Conservation (phyloP, 345 rosid genomes). For the Cardamine chenopodiifolia region DNA sequence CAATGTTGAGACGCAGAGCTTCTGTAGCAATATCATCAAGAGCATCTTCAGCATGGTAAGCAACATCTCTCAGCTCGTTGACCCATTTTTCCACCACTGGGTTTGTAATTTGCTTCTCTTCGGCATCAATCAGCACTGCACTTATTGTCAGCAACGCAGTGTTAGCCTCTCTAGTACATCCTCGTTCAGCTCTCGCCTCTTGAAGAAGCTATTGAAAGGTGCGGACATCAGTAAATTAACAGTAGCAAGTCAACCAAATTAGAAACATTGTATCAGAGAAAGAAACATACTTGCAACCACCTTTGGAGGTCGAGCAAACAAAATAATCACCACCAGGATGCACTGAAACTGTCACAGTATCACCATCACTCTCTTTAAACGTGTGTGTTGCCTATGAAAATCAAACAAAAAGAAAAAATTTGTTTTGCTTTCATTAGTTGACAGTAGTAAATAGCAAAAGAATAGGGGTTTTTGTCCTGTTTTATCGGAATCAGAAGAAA, state of each 20-base stretch:
- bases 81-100: slow-evolving; percentile 41
- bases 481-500: background rate
- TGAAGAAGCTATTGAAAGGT: slow-evolving; percentile 26
- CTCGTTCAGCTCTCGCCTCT: slow-evolving; percentile 30
- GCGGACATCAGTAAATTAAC: slow-evolving; percentile 23
- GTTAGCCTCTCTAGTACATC: slow-evolving; percentile 37
- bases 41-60: slow-evolving; percentile 46
- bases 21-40: slow-evolving; percentile 42
- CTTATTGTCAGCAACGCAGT: slow-evolving; percentile 34
- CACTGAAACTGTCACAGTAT: slow-evolving; percentile 63
- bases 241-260: background rate
- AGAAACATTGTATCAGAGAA: slow-evolving; percentile 8
- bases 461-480: background rate
- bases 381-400: slow-evolving; percentile 56
- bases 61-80: slow-evolving; percentile 42
- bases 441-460: slow-evolving; percentile 20
- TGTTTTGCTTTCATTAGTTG: slow-evolving; percentile 8
- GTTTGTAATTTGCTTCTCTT: slow-evolving; percentile 44
- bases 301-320: slow-evolving; percentile 77
- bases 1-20: slow-evolving; percentile 35
- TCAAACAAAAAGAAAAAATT: background rate
- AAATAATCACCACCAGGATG: slow-evolving; percentile 86
- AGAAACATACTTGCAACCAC: slow-evolving; percentile 80
- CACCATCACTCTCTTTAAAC: slow-evolving; percentile 75
- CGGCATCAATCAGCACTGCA: slow-evolving; percentile 46